Conservation (phyloP, 148 eudicot species). For the Pharnaceum exiguum region DNA sequence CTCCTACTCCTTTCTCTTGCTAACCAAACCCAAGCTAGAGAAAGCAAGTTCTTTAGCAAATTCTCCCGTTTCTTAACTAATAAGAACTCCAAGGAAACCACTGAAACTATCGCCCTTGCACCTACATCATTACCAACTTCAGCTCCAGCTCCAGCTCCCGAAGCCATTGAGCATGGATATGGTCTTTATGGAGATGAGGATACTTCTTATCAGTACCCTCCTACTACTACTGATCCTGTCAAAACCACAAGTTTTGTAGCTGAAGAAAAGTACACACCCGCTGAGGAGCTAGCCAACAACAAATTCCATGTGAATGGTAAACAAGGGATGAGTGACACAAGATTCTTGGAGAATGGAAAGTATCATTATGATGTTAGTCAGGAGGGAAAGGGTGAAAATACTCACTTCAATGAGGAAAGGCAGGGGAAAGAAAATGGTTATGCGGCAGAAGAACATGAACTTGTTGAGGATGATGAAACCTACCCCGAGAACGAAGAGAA, state of each 20-base stretch:
- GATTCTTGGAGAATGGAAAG: no score
- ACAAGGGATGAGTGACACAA: no score
- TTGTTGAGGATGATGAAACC: no score
- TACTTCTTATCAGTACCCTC: conserved; percentile 17
- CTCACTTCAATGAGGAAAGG: neutral
- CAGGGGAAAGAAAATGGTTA: conserved; percentile 16
- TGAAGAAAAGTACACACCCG: conserved; percentile 15
- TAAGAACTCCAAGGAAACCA: neutral
- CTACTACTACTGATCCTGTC: conserved; percentile 11
- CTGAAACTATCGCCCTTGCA: conserved; percentile 7
- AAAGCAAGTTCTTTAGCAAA: conserved; percentile 37
- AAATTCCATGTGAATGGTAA: conserved; percentile 10
- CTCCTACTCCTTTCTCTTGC: conserved; percentile 6
- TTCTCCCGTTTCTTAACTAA: neutral
- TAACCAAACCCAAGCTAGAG: conserved; percentile 30
- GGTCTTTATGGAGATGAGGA: conserved; percentile 38
- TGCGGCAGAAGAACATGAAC: no score
- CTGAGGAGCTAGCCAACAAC: conserved; percentile 10
- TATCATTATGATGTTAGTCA: no score
- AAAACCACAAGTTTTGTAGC: neutral
- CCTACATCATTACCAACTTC: conserved; percentile 12
- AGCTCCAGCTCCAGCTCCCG: conserved; percentile 11
- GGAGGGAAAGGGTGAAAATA: neutral
- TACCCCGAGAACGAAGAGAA: neutral
- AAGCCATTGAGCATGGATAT: conserved; percentile 19